These are phyloP conservation scores for Aspergillus unguis DNA, from an alignment of 2,329 filamentous ascomycete genomes.

Conservation along the genomic window DNA sequence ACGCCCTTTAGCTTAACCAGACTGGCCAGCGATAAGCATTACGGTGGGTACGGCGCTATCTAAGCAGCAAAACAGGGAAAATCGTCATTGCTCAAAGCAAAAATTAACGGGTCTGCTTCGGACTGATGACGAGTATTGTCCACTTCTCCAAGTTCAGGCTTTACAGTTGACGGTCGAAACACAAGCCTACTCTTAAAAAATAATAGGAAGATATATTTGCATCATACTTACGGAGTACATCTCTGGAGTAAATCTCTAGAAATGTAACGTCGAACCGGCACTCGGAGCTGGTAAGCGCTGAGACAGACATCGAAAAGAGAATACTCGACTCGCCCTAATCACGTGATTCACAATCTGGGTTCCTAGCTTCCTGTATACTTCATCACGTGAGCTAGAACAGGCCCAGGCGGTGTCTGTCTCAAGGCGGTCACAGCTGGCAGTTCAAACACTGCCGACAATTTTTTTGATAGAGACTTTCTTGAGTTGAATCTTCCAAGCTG, in stretches of 20 bases:
- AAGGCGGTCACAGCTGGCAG: not conserved
- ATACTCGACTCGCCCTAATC: too few species aligned
- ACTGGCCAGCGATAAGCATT: not conserved
- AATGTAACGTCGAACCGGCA: too few species aligned
- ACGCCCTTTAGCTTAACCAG: not conserved
- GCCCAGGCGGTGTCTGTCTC: too few species aligned
- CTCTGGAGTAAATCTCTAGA: too few species aligned
- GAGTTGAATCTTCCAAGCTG: not conserved
- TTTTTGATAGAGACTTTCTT: conserved; percentile 18
- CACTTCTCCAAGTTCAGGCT: not conserved
- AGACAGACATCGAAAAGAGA: too few species aligned
- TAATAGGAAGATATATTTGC: too few species aligned
- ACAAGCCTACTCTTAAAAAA: too few species aligned
- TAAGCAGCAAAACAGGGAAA: not conserved
- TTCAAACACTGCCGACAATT: conserved; percentile 15
- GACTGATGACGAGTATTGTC: conserved; percentile 2
- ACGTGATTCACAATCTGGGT: too few species aligned
- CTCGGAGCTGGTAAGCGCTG: too few species aligned
- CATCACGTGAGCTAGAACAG: too few species aligned
- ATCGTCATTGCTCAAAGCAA: conserved; percentile 6
- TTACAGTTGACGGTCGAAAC: not conserved
- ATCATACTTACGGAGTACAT: too few species aligned
- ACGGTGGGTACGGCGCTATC: not conserved
- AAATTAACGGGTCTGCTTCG: not conserved
- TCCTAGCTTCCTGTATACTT: too few species aligned